Evolutionary conservation across 257 asterid genomes (phyloP), one percentile per base, ranked within the genome.

Genomic region (Solanum tarapatanum): DNA sequence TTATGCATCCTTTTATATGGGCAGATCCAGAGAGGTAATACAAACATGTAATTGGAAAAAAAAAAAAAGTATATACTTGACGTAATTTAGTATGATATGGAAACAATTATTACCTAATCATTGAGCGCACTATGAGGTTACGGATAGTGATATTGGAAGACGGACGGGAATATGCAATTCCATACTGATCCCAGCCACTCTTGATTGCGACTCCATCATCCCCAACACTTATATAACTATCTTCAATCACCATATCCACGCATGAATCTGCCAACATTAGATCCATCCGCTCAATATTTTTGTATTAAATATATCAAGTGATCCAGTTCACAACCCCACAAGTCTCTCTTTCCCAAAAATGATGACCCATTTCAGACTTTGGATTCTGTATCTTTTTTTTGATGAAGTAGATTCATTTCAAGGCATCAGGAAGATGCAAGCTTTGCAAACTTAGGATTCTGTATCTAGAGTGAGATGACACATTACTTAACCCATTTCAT

Each of bases 141-240:
- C 98, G 98, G 82, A 96, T 94, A 74, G 91, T 85, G 93, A 96
- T 96, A 90, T 96, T 93, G 84, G 93, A 88, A n/a, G 98, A 96
- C 85, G 99, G 98, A 16, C 93, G 93, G 12, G 89, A 95, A 87
- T 96, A 96, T 90, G 98, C 98, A 90, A 96, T 95, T 91, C 99
- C 99, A 93, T 96, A 96, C 91, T 96, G 98, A 93, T 96, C 99
- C 98, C 99, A 96, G 87, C 99, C 99, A 82, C 99, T 96, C 92
- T 96, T 96, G 88, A 96, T 96, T 77, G 99, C 99, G 88, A 96
- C 93, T 83, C 95, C 99, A 87, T 95, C 98, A 73, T 93, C 98
- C 12, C 99, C 99, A 16, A 95, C 98, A 73, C 99, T 96, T 58
- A 95, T 93, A 91, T 96, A 96, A 90, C 96, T 17, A 90, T 96